Evolutionary conservation across 225 moss, liverwort and hornwort species (phyloP), one percentile per base, ranked within the genome.

Genomic region (Physcomitrellopsis africana): DNA sequence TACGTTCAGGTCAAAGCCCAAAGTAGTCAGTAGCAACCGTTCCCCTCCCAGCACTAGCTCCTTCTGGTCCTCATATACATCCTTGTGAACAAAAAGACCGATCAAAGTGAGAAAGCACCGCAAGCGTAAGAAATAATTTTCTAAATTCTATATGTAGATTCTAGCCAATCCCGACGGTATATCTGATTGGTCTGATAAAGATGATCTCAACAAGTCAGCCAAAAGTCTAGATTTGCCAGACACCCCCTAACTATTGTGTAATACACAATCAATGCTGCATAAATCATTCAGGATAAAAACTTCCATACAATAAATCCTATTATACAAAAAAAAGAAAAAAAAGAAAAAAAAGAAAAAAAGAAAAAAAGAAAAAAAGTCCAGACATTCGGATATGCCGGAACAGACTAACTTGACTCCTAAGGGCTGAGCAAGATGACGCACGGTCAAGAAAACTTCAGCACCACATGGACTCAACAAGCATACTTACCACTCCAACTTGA

Each of bases 1-100:
- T 24, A 99, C 90, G 70, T 93, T 93, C 58, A 99, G 81, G 70
- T 99, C 97, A 76, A 94, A 99, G 26, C 94, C 90, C 72, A 99
- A 67, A 26, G 97, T 94, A 51, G 89, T 93, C 57, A 99, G 82
- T 75, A 99, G 82, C 14, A 99, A 80, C 54, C 93, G 89, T 82
- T 99, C 97, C 65, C 97, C 97, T 66, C 86, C 83, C 55, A 99
- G 75, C 13, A 99, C 97, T 29, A 92, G 75, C 85, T 99, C 94
- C 72, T 90, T 99, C 74, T 99, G 91, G 45, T 93, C 90, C 76
- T 94, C 93, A 43, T 91, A 87, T 6, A 91, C 86, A 53, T 92
- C 94, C 94, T 99, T 67, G 76, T 14, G n/a, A 52, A 77, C 69
- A 75, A 47, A 12, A 60, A 66, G 42, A 70, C 44, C 32, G 10